Base-by-base conservation (phyloP, 2,329 filamentous ascomycete genomes). In the Claviceps purpurea region DNA sequence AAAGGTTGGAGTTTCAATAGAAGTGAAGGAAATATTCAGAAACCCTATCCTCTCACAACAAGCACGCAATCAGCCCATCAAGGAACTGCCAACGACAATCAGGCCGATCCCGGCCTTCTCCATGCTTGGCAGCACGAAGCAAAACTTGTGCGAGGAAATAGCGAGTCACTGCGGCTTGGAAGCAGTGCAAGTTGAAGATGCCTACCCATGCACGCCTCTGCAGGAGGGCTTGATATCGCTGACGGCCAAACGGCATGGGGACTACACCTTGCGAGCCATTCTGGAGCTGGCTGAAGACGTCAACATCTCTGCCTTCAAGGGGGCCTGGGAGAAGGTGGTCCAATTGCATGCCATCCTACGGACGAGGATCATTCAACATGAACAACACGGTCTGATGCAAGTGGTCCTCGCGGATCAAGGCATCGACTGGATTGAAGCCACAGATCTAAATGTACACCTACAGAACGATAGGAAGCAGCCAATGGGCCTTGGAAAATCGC, bases 291-390 rank as follows among this genome's bases (percentile, higher is more conserved):
- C 54, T 22, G 11, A 37, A 0, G 39, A 52, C 8, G n/a, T 58
- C 3, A n/a, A 52, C 3, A 13, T 59, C 1, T 26, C 50, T 1
- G 8, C 13, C 2, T 55, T 62, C n/a, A 34, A 46, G 1, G 5
- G 13, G 0, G 57, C 59, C 5, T 60, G 56, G 58, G 47, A 58
- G 10, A 14, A 50, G 2, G 51, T 55, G 0, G 39, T 52, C 10
- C 30, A 43, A 0, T 3, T 38, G 3, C 47, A 44, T 2, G 47
- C 57, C 1, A 72, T 75, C 38, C 60, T 76, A 11, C 66, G 74
- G 3, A 73, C 73, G 0, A 66, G 72, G 40, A 71, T 77, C 47
- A 64, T 75, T 0, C 71, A 75, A 20, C 62, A 70, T 3, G 60
- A 66, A 1, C 58, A 60, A 1, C 58, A 62, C 5, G 72, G 73